Evolutionary conservation across 208 protist genomes (phyloP), one percentile per base, ranked within the genome.

Genomic region (Acanthamoeba sp.): DNA sequence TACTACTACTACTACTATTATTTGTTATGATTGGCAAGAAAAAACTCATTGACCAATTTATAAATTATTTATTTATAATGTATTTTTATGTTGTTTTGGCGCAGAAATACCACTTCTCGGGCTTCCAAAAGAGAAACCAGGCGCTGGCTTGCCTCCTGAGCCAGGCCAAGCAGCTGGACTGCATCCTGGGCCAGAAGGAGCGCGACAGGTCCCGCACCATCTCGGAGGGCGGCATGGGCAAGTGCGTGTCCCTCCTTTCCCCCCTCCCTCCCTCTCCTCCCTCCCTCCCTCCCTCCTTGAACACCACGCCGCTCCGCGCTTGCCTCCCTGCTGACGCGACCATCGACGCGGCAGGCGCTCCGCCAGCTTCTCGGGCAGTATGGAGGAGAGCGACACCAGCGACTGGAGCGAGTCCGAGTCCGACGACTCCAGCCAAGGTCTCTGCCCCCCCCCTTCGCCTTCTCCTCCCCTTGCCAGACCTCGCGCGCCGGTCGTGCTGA

Each of bases 101-200:
- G 48, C 57, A 88, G 80, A 88, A 62, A 34, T 88, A 88, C 50
- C 27, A 52, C 24, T 88, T 88, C 50, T 88, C 80, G 36, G 80
- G 80, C 22, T 88, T 88, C 22, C 42, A 62, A 34, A 88, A 88
- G 80, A 34, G 80, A 12, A 88, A 52, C 29, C 80, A 88, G 57
- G 42, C 50, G 36, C 36, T 76, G 27, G 40, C 12, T 1, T 76
- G 66, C 36, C 36, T 76, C n/a, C n/a, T 76, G 66, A 38, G n/a
- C 66, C 66, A 76, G 66, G 66, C 34, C 66, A 76, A 76, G 66
- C 66, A 76, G 66, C 66, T 76, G 16, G 66, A 76, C 36, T 34
- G n/a, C 16, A 32, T 45, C n/a, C 36, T 76, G 1, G 66, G 66
- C 36, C 66, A 45, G 34, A 76, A 76, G n/a, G 57, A 64, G 57